Evolutionary conservation across 345 rosid genomes (phyloP), one percentile per base, ranked within the genome.

Genomic region (Hypericum androsaemum): DNA sequence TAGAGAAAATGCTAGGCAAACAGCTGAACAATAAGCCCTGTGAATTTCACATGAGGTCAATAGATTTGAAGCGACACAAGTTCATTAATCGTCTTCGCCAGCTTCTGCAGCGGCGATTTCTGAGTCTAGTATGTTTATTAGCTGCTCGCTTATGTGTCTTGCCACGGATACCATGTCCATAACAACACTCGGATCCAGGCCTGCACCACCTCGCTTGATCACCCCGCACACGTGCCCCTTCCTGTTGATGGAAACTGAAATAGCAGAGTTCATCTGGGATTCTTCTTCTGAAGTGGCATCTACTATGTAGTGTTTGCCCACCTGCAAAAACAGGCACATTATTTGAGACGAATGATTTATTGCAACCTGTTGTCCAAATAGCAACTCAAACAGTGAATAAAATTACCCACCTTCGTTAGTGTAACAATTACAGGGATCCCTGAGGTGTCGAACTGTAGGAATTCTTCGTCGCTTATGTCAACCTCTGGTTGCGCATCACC

Each of bases 221-320:
- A 83, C 66, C 12, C 97, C 99, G 47, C 97, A 85, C 1, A 83
- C 75, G 13, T 75, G 94, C 5, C 95, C 95, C 45, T 57, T 67
- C 61, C 84, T 69, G 50, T 77, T 88, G 50, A 85, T 60, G 6
- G 97, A 88, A 54, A 88, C 54, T 5, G 94, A 88, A 38, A 88
- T 77, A 47, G 89, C 97, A 16, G 98, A 83, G 78, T 75, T 85
- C 90, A 92, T 88, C 58, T 88, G 95, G 8, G 98, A 85, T 74
- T 92, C 90, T 62, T 92, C 95, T 67, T 92, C 98, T 6, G 74
- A 65, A 56, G 98, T 85, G 41, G 98, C 94, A 71, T 88, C 98
- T 22, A 81, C 90, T 28, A 88, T 81, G 58, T 72, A 81, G 62
- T 83, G 81, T 53, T 57, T 66, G 43, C 94, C 90, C 39, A 88